Percentiles rank a stretch among this genome's conserved stretches.
Conservation (phyloP, 257 asterid genomes). For the Jacaranda copaia region DNA sequence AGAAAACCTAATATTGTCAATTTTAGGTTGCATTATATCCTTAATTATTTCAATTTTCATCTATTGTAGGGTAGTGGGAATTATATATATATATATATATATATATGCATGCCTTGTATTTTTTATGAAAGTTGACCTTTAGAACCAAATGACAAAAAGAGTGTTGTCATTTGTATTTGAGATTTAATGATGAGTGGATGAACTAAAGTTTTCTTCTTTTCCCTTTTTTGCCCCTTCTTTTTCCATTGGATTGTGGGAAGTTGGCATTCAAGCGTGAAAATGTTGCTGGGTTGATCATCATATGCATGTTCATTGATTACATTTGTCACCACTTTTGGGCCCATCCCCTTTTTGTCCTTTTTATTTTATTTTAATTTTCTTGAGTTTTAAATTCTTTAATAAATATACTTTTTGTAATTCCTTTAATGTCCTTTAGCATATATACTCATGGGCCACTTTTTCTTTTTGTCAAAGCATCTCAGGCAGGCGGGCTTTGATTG, state of each 20-base stretch:
- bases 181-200: constrained; percentile 27
- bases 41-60: not conserved
- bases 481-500: constrained; percentile 35
- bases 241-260: constrained; percentile 33
- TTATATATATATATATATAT: not conserved
- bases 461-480: constrained; percentile 40
- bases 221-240: no score
- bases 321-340: constrained; percentile 40
- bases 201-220: not conserved
- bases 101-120: not conserved
- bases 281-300: constrained; percentile 35
- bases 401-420: not conserved
- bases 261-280: constrained; percentile 51
- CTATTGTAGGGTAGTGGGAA: not conserved
- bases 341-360: constrained; percentile 41
- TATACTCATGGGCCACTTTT: constrained; percentile 28
- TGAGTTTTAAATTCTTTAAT: not conserved
- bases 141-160: constrained; percentile 37
- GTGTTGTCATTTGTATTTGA: constrained; percentile 32
- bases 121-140: constrained; percentile 26
- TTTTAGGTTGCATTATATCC: not conserved
- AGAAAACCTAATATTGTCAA: not conserved
- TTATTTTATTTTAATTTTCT: not conserved
- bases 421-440: no score
- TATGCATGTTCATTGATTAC: constrained; percentile 30